Base-by-base conservation (phyloP, 768 basidiomycete genomes). In the Tricholoma flavovirens region DNA sequence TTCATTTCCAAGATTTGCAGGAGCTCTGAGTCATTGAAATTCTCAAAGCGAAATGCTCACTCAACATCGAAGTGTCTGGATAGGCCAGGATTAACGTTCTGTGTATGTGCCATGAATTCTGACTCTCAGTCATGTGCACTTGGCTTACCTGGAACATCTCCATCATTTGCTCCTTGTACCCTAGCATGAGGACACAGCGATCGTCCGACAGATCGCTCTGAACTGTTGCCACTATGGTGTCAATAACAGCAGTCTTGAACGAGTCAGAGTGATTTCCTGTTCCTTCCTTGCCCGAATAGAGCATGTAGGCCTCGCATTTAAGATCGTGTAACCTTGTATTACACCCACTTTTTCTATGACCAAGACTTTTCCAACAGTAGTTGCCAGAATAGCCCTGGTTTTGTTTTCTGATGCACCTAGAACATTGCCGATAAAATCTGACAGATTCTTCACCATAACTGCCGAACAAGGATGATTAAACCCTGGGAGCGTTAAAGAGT, bases 81-180 rank as follows among this genome's bases (percentile, higher is more conserved):
- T 8, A 88, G 68, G 12, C 86, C 87, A 0, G 85, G 83, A 61
- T 88, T 88, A 29, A 87, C 86, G 50, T 87, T 83, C 86, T 88
- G 53, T 9, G 19, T 7, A 21, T 26, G 24, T 8, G 19, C 7
- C 9, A 19, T 42, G 8, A 42, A 9, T 21, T 21, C 40, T 21
- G 19, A 42, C 2, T 10, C 40, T 42, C 7, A 15, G 19, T 38
- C 4, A 15, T n/a, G 9, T 6, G 17, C 8, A 42, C 9, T 19
- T 17, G 17, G 17, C 19, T 42, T 9, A 79, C 86, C 72, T 85
- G 83, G 67, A 87, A 87, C 87, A 88, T 88, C 21, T 87, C 82
- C 19, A 69, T 64, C 78, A 88, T 87, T 61, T 86, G 73, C 3
- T 80, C 73, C 56, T 82, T 79, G 66, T 87, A 88, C 0, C 86